Percentiles rank a stretch among this genome's conserved stretches.
These are phyloP conservation scores for Phoma sp. DNA, from an alignment of 2,329 filamentous ascomycete genomes.

Conservation along the genomic window DNA sequence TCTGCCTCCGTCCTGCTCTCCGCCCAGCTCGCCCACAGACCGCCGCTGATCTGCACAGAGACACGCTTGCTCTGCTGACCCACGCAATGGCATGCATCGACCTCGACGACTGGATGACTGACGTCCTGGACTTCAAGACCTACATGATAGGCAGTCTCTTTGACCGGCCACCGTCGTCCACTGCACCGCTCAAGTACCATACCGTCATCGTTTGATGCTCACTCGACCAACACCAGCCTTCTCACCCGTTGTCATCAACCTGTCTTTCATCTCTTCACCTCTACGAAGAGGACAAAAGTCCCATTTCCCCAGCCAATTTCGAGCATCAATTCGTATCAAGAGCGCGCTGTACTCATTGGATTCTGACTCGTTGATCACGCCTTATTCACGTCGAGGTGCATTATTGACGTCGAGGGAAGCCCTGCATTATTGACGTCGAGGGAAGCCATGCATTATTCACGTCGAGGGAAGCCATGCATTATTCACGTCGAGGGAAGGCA, in stretches of 20 bases:
- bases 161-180: neutral
- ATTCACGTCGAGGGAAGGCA: no score
- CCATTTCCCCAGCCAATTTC: no score
- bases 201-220: constrained; percentile 10
- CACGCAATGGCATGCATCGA: constrained; percentile 27
- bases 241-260: no score
- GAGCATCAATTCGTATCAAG: neutral
- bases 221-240: no score
- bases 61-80: constrained; percentile 25
- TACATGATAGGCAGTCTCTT: constrained; percentile 18
- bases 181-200: constrained; percentile 10
- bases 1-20: neutral
- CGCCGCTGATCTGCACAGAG: constrained; percentile 22
- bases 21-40: neutral
- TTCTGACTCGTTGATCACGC: neutral
- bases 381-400: no score
- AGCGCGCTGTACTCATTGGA: neutral
- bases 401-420: no score
- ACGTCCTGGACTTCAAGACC: constrained; percentile 25
- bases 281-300: no score
- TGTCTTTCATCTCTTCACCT: no score
- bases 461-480: no score
- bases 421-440: no score
- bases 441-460: no score
- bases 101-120: constrained; percentile 27